Evolutionary conservation across 208 protist genomes (phyloP).

Genomic region (Eutreptiella sp.): DNA sequence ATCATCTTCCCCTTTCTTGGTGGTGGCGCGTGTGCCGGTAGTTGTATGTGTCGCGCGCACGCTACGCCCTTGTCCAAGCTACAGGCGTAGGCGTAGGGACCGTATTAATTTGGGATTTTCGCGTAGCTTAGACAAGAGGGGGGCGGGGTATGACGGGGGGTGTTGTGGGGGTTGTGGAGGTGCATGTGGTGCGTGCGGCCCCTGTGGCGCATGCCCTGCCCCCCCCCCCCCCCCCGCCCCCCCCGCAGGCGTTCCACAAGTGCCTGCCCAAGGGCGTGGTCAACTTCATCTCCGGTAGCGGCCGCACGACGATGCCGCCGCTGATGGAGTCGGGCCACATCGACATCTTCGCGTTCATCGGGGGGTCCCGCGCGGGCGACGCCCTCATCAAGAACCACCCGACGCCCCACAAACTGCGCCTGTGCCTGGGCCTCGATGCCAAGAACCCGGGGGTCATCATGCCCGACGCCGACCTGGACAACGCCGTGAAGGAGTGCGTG

Average conservation of each 20-base stretch:
- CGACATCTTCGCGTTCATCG: constrained; percentile 41
- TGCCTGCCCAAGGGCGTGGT: constrained; percentile 38
- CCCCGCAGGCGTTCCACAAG: constrained; percentile 27
- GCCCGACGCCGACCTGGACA: constrained; percentile 37
- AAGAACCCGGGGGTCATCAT: constrained; percentile 48
- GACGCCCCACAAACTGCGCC: constrained; percentile 30
- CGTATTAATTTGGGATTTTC: too few species aligned
- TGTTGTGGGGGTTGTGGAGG: background rate
- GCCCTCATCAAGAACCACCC: constrained; percentile 34
- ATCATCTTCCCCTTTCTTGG: too few species aligned
- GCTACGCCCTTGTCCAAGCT: too few species aligned
- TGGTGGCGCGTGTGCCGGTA: too few species aligned
- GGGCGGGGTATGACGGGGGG: background rate
- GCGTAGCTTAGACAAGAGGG: too few species aligned
- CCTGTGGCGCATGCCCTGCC: background rate
- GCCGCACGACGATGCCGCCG: constrained; percentile 30
- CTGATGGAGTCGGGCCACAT: constrained; percentile 41
- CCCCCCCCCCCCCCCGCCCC: too few species aligned
- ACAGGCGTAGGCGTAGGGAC: too few species aligned
- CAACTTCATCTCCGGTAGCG: constrained; percentile 44
- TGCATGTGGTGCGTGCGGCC: too few species aligned
- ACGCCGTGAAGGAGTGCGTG: constrained; percentile 40
- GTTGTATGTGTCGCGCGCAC: too few species aligned
- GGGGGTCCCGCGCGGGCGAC: constrained; percentile 33
- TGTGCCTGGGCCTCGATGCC: constrained; percentile 40